phyloP scores from a whole-genome alignment of 2,329 filamentous ascomycete species.

The Paracamarosporium sp. region DNA sequence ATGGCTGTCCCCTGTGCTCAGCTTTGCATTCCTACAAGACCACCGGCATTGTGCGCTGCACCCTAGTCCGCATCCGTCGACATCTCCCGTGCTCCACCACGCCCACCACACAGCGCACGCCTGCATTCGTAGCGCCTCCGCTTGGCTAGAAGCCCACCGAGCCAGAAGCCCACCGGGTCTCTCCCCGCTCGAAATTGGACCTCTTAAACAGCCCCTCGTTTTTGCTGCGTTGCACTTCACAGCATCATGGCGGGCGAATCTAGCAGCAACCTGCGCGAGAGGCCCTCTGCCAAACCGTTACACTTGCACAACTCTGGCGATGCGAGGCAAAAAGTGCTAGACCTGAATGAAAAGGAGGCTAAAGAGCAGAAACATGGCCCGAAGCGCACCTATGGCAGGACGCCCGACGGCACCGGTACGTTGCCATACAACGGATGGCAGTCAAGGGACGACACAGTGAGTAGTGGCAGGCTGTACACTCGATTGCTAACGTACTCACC shows the following conservation, averaged over 20 bases:
- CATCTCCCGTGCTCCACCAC: slow-evolving; percentile 16
- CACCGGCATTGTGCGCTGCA: slow-evolving; percentile 11
- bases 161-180: slow-evolving; percentile 23
- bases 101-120: slow-evolving; percentile 30
- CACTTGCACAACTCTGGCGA: slow-evolving; percentile 37
- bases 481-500: slow-evolving; percentile 21
- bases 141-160: slow-evolving; percentile 27
- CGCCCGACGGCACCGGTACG: slow-evolving; percentile 88
- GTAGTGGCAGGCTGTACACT: slow-evolving; percentile 5
- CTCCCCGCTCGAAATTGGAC: slow-evolving; percentile 10
- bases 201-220: slow-evolving; percentile 24
- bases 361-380: slow-evolving; percentile 56
- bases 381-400: slow-evolving; percentile 88
- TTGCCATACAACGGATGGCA: slow-evolving; percentile 23
- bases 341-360: slow-evolving; percentile 59
- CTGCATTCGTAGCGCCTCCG: slow-evolving; percentile 34
- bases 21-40: neutral
- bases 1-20: slow-evolving; percentile 11
- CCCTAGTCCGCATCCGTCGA: slow-evolving; percentile 10
- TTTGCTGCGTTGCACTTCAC: slow-evolving; percentile 15
- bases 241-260: slow-evolving; percentile 34
- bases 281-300: slow-evolving; percentile 35
- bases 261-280: slow-evolving; percentile 37
- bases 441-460: neutral
- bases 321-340: slow-evolving; percentile 56